Conservation (phyloP, 2,329 filamentous ascomycete species). For the Coniochaeta ligniaria region DNA sequence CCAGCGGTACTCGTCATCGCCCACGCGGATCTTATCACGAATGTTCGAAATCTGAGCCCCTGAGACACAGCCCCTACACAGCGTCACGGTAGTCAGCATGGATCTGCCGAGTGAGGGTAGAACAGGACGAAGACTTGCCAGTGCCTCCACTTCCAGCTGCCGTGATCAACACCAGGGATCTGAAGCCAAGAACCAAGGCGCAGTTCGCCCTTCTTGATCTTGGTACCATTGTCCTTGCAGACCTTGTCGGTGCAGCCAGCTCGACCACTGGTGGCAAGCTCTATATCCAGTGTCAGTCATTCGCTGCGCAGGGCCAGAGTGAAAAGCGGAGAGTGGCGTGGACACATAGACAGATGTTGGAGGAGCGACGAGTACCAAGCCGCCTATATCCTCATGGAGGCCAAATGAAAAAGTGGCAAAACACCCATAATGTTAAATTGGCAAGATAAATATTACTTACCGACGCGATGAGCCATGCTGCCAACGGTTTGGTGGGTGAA, state of each 20-base stretch:
- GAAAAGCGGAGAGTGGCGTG: neutral
- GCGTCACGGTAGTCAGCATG: neutral
- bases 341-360: neutral
- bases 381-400: neutral
- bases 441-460: neutral
- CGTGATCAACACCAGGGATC: conserved; percentile 42
- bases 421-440: too few species aligned
- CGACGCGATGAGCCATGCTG: neutral
- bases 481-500: neutral
- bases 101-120: neutral
- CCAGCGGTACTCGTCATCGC: conserved; percentile 46
- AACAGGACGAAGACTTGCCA: conserved; percentile 51
- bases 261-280: conserved; percentile 62
- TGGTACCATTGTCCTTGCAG: conserved; percentile 63
- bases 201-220: conserved; percentile 73
- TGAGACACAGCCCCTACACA: conserved; percentile 76
- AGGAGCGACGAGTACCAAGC: neutral
- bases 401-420: neutral
- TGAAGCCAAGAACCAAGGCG: conserved; percentile 70
- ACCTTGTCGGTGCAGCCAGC: conserved; percentile 66
- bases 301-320: neutral
- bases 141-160: conserved; percentile 73
- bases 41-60: conserved; percentile 64
- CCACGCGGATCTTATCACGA: conserved; percentile 43
- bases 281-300: conserved; percentile 34